Percentiles rank a stretch among this genome's conserved stretches.
These are phyloP conservation scores for Rugosomyces carneus DNA, from an alignment of 1,284 basidiomycete species.

Conservation along the genomic window DNA sequence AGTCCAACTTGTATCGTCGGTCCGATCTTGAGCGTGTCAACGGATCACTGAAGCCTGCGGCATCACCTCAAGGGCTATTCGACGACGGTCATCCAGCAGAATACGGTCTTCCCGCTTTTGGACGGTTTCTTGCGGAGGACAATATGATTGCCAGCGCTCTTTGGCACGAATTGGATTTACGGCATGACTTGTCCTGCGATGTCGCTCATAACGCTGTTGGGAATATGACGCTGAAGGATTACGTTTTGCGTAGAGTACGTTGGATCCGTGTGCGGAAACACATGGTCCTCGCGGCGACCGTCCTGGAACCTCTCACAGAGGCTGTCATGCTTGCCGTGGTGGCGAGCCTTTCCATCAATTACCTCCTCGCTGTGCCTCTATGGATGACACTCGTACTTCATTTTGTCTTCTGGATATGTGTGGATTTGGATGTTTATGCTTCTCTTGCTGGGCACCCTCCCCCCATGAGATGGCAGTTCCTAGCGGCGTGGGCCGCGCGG, in stretches of 20 bases:
- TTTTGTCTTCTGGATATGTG: constrained; percentile 50
- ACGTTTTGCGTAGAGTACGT: constrained; percentile 79
- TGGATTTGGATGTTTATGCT: constrained; percentile 72
- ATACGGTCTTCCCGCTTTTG: constrained; percentile 72
- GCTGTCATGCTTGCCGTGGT: constrained; percentile 66
- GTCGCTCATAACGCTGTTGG: constrained; percentile 87
- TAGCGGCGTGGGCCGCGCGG: constrained; percentile 71
- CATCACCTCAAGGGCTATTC: constrained; percentile 15
- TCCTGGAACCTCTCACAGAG: constrained; percentile 89
- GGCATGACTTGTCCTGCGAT: constrained; percentile 85
- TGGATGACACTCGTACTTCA: constrained; percentile 55
- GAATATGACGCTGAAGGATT: constrained; percentile 74
- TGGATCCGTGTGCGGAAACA: constrained; percentile 94
- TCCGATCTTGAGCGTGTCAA: constrained; percentile 77
- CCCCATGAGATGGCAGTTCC: constrained; percentile 53
- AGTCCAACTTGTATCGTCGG: constrained; percentile 91
- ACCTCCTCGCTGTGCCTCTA: constrained; percentile 44
- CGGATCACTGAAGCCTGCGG: constrained; percentile 47
- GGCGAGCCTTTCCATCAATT: constrained; percentile 49
- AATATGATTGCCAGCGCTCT: constrained; percentile 89
- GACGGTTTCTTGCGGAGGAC: constrained; percentile 88
- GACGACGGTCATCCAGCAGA: constrained; percentile 27
- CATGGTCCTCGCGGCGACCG: constrained; percentile 81
- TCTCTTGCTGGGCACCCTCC: constrained; percentile 68
- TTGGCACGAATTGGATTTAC: constrained; percentile 85